A percentile compares a stretch with the other conserved stretches of the same genome.
phyloP scores from a whole-genome alignment of 768 basidiomycete species.

The Podaxis carcinomalis region DNA sequence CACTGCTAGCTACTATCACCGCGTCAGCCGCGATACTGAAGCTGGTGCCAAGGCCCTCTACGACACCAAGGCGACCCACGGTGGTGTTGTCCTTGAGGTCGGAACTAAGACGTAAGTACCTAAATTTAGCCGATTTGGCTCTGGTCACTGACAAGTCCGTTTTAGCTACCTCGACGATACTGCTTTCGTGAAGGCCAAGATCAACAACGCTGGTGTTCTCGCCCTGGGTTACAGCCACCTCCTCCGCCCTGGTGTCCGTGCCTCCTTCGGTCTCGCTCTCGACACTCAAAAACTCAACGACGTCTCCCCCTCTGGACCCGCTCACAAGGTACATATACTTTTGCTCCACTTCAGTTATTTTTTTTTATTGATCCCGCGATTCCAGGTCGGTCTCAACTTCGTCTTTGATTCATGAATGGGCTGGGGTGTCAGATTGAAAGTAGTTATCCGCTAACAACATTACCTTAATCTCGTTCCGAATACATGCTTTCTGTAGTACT shows the following conservation, averaged over 20 bases:
- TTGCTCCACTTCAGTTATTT: not conserved
- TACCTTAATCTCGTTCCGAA: conserved; percentile 10
- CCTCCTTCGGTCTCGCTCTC: conserved; percentile 89
- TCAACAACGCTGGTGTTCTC: conserved; percentile 93
- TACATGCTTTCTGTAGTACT: not conserved
- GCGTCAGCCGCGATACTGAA: conserved; percentile 86
- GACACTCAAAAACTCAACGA: conserved; percentile 93
- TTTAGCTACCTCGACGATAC: conserved; percentile 76
- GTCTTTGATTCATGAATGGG: conserved; percentile 64
- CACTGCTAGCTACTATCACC: conserved; percentile 97
- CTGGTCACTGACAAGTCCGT: not conserved
- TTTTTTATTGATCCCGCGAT: not conserved
- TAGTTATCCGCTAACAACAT: conserved; percentile 24
- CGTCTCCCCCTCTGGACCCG: conserved; percentile 52
- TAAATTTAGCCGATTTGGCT: not conserved
- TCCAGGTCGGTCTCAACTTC: conserved; percentile 67
- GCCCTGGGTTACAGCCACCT: conserved; percentile 90
- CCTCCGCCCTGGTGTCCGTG: conserved; percentile 91
- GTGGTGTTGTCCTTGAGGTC: conserved; percentile 88
- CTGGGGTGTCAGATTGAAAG: conserved; percentile 27
- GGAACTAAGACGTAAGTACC: conserved; percentile 85
- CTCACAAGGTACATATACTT: conserved; percentile 61
- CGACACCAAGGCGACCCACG: conserved; percentile 86
- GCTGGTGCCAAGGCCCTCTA: conserved; percentile 96
- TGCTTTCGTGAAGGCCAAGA: conserved; percentile 96